Conservation (phyloP, 2,329 filamentous ascomycete species). For the Stemphylium beticola region DNA sequence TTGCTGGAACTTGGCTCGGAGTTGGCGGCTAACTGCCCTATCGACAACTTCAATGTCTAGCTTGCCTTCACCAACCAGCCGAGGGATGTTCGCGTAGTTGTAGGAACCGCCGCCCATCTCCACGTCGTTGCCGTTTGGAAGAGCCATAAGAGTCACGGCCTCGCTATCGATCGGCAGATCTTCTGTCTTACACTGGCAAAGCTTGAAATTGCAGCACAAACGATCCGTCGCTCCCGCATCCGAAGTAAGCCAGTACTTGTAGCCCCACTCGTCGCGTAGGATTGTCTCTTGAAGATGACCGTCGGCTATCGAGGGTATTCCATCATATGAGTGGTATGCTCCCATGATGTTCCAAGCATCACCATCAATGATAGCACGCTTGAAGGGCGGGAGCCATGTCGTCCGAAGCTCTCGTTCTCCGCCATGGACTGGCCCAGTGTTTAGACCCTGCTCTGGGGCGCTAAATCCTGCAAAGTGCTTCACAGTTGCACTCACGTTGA, state of each 20-base stretch:
- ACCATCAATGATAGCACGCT: constrained; percentile 72
- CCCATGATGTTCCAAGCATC: constrained; percentile 75
- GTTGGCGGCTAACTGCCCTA: constrained; percentile 68
- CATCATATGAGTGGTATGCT: constrained; percentile 77
- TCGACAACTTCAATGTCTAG: constrained; percentile 67
- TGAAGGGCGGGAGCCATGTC: constrained; percentile 65
- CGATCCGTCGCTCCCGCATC: constrained; percentile 76
- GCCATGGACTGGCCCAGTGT: constrained; percentile 66
- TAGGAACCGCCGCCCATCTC: constrained; percentile 80
- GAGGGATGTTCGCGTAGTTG: constrained; percentile 69
- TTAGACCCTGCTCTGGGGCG: constrained; percentile 73
- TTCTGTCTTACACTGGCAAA: constrained; percentile 59
- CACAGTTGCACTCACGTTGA: constrained; percentile 72
- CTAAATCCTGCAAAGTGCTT: constrained; percentile 78
- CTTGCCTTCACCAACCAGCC: constrained; percentile 66
- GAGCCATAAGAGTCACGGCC: constrained; percentile 66
- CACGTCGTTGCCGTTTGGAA: constrained; percentile 73
- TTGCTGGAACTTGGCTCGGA: constrained; percentile 71
- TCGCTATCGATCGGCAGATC: constrained; percentile 66
- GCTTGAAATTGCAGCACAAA: constrained; percentile 67
- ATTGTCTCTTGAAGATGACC: constrained; percentile 69
- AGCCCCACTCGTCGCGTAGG: constrained; percentile 74
- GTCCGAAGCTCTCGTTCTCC: constrained; percentile 62
- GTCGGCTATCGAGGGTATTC: constrained; percentile 70
- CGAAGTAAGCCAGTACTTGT: constrained; percentile 69